These are phyloP conservation scores for Malbranchea cinnamomea DNA, from an alignment of 2,329 filamentous ascomycete genomes.

Conservation along the genomic window DNA sequence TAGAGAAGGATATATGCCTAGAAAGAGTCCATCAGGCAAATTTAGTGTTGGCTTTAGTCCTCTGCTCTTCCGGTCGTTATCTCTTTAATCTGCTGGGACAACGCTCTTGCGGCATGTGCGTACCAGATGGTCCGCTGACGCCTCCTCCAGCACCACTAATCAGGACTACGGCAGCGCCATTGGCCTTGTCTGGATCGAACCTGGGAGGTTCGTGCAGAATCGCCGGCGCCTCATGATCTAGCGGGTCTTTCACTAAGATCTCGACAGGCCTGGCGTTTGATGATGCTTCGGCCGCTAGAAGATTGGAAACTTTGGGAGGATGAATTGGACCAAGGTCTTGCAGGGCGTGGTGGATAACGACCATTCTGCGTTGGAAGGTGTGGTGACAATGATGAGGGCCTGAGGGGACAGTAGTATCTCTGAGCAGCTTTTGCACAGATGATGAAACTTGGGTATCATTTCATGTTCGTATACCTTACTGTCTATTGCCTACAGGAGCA, in stretches of 20 bases:
- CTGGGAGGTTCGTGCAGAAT: constrained; percentile 21
- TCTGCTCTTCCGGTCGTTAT: not conserved
- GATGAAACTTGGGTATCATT: too few species aligned
- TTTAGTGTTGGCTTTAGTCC: not conserved
- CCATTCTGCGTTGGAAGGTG: too few species aligned
- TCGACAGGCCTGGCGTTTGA: constrained; percentile 7
- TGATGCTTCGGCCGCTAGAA: constrained; percentile 5
- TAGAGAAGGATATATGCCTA: constrained; percentile 25
- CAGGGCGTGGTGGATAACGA: constrained; percentile 3
- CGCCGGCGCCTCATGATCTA: constrained; percentile 13
- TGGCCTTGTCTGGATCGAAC: constrained; percentile 9
- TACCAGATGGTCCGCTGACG: constrained; percentile 26
- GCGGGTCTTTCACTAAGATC: constrained; percentile 13
- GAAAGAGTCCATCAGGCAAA: not conserved
- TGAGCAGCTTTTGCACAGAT: too few species aligned
- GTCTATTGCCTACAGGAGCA: too few species aligned
- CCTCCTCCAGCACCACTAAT: constrained; percentile 23
- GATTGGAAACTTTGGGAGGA: constrained; percentile 7
- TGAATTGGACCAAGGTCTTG: constrained; percentile 8
- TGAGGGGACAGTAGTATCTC: too few species aligned
- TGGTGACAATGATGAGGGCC: too few species aligned
- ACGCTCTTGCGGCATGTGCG: constrained; percentile 4
- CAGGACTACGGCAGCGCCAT: constrained; percentile 16
- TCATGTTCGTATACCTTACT: too few species aligned
- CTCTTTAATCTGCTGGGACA: not conserved